phyloP scores from a whole-genome alignment of 176 grass and related monocot genomes.

The Phyllostachys edulis region DNA sequence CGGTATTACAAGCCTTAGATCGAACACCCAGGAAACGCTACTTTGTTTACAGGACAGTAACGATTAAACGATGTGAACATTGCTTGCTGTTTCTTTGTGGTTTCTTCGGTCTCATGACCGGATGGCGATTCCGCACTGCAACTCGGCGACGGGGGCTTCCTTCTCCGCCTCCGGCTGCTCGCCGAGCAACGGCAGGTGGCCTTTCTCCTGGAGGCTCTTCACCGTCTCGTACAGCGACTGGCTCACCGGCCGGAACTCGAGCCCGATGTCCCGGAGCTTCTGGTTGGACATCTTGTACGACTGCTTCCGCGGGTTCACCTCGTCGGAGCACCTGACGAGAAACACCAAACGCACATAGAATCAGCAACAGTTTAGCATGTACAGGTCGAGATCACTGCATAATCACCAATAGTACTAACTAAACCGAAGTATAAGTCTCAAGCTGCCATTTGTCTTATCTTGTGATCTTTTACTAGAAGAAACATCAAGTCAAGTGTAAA shows the following conservation, averaged over 20 bases:
- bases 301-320: constrained; percentile 66
- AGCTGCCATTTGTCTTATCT: background rate
- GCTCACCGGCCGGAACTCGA: constrained; percentile 61
- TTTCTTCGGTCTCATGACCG: constrained; percentile 15
- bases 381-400: background rate
- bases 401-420: background rate
- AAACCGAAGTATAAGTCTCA: background rate
- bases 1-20: constrained; percentile 4
- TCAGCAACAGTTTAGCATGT: background rate
- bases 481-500: background rate
- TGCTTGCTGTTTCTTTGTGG: background rate
- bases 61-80: constrained; percentile 23
- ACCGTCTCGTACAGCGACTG: constrained; percentile 70
- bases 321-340: constrained; percentile 72
- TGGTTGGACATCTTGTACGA: constrained; percentile 74
- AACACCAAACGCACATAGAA: background rate
- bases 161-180: constrained; percentile 24
- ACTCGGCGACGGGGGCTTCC: background rate
- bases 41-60: constrained; percentile 20
- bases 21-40: background rate
- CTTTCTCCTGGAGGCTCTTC: constrained; percentile 80
- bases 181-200: constrained; percentile 53
- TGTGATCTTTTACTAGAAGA: background rate
- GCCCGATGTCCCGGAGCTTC: constrained; percentile 65
- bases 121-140: constrained; percentile 35